Evolutionary conservation across 345 rosid genomes (phyloP), one percentile per base, ranked within the genome.

Genomic region (Lepidium didymum): DNA sequence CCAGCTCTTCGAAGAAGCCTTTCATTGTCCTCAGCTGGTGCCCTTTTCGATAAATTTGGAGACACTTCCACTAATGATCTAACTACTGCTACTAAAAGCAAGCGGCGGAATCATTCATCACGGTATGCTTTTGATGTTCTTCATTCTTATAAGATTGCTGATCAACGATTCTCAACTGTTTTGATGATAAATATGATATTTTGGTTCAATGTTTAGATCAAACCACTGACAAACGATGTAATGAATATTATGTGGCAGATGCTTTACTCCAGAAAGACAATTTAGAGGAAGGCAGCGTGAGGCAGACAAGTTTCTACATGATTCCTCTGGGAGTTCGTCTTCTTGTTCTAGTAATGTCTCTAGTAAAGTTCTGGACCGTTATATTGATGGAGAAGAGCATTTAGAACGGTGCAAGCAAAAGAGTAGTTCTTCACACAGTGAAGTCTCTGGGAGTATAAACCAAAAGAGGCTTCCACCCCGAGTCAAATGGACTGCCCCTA

Each of bases 371-470:
- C 75, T 91, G 77, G 97, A 95, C 70, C 90, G 93, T 41, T 95
- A 84, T 78, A 91, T 94, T 40, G 99, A 87, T 79, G 99, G 95
- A 41, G 99, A 95, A 76, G 91, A 91, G 77, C 82, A 81, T 63
- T 80, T 75, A 50, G 96, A 82, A 69, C 85, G 74, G 40, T 81
- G 77, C 64, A 79, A 78, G 78, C 76, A 79, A 43, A 79, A 77
- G 69, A 85, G 77, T 45, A 54, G 53, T 69, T 75, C 83, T 45
- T 69, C 78, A 49, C 81, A 38, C 55, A 82, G 80, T 76, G 77
- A 72, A 67, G 53, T 70, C 76, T 59, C 65, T 40, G 86, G 81
- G 52, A 76, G 60, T 38, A 73, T 76, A 21, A 81, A 77, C 59
- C 68, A 62, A 52, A 77, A 86, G 71, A 81, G 72, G 77, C 92